phyloP scores from a whole-genome alignment of 345 rosid genomes.

The Reutealis trisperma region DNA sequence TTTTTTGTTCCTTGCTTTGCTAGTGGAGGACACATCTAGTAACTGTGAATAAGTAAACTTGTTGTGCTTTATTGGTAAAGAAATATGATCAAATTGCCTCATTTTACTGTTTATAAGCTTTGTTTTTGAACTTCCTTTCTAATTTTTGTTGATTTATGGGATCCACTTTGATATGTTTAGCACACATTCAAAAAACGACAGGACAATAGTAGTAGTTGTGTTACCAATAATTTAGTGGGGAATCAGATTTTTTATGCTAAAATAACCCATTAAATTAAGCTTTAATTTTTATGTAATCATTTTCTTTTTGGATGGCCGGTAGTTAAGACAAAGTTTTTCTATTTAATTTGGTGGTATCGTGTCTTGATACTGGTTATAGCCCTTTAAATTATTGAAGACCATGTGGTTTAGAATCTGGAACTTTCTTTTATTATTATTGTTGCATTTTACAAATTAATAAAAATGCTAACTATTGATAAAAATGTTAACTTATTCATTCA shows the following conservation, averaged over 20 bases:
- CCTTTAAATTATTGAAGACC: conserved; percentile 11
- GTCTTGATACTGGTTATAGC: not conserved
- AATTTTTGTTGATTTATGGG: not conserved
- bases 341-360: not conserved
- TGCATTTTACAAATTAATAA: not conserved
- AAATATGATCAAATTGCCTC: not conserved
- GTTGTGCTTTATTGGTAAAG: not conserved
- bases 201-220: not conserved
- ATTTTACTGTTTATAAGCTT: not conserved
- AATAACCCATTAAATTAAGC: conserved; percentile 4
- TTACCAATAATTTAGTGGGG: not conserved
- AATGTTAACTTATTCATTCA: not conserved
- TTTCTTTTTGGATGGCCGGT: not conserved
- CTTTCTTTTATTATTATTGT: not conserved
- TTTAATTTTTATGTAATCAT: not conserved
- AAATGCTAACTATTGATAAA: not conserved
- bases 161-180: not conserved
- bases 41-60: not conserved
- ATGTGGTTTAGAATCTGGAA: not conserved
- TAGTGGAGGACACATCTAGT: conserved; percentile 26
- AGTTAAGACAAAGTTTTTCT: not conserved
- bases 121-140: not conserved
- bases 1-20: not conserved
- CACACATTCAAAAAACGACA: not conserved
- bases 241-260: not conserved